phyloP scores from a whole-genome alignment of 2,329 filamentous ascomycete genomes.

The Sporothrix luriei region DNA sequence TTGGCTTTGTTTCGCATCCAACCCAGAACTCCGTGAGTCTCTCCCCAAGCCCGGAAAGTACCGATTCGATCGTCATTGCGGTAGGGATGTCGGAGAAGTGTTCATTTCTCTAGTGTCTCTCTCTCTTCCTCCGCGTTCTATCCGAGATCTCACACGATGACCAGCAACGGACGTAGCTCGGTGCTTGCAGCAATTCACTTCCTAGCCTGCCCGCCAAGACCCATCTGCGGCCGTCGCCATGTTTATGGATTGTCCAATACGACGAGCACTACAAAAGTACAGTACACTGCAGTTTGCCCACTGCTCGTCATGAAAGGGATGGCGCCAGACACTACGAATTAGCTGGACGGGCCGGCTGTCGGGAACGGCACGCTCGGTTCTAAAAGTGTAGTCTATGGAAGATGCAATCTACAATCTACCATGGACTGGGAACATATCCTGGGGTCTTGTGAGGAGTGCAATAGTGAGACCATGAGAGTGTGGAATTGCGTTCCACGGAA shows the following conservation, averaged over 20 bases:
- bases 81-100: neutral
- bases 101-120: neutral
- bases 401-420: too few species aligned
- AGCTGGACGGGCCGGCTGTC: conserved; percentile 6
- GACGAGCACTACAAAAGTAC: too few species aligned
- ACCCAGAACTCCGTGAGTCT: neutral
- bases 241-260: too few species aligned
- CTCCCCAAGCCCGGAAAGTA: neutral
- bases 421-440: too few species aligned
- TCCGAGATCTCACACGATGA: too few species aligned
- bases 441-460: too few species aligned
- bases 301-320: neutral
- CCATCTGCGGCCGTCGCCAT: neutral
- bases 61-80: conserved; percentile 21
- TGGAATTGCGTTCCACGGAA: too few species aligned
- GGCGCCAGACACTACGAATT: neutral
- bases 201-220: neutral
- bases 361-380: neutral
- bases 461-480: too few species aligned
- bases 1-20: too few species aligned
- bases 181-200: neutral
- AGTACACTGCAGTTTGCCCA: neutral
- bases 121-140: neutral
- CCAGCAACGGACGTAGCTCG: too few species aligned
- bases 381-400: neutral